These are phyloP conservation scores for Kockiozyma suomiensis DNA, from an alignment of 805 yeast genomes.

Conservation along the genomic window DNA sequence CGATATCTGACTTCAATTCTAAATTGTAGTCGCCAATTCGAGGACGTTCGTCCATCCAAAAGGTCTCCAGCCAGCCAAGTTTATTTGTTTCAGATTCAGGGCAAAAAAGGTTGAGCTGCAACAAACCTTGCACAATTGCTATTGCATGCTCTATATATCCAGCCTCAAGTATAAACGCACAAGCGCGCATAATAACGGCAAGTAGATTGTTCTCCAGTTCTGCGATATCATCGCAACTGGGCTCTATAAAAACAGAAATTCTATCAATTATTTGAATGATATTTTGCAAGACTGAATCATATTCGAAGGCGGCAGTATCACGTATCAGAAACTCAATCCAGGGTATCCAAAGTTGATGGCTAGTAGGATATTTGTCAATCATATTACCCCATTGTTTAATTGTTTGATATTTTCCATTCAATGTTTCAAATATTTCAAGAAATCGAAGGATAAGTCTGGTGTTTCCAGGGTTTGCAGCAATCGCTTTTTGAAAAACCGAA, in stretches of 20 bases:
- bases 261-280: slow-evolving; percentile 2
- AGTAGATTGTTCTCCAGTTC: slow-evolving; percentile 14
- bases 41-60: slow-evolving; percentile 35
- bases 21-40: slow-evolving; percentile 34
- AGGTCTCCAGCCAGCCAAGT: slow-evolving; percentile 16
- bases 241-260: background rate
- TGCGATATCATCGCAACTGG: background rate
- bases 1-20: background rate
- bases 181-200: background rate
- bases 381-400: slow-evolving; percentile 14
- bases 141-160: slow-evolving; percentile 36
- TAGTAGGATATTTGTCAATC: slow-evolving; percentile 12
- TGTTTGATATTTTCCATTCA: slow-evolving; percentile 26
- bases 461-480: slow-evolving; percentile 18
- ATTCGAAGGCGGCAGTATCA: slow-evolving; percentile 22
- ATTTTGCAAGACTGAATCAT: slow-evolving; percentile 1
- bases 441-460: slow-evolving; percentile 9
- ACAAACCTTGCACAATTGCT: slow-evolving; percentile 33
- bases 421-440: slow-evolving; percentile 12
- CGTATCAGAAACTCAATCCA: slow-evolving; percentile 25
- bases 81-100: slow-evolving; percentile 6
- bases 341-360: slow-evolving; percentile 13
- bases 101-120: slow-evolving; percentile 27
- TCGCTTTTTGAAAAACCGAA: slow-evolving; percentile 25
- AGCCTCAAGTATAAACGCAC: slow-evolving; percentile 17